phyloP scores from a whole-genome alignment of 345 rosid genomes.

The Populus nigra region DNA sequence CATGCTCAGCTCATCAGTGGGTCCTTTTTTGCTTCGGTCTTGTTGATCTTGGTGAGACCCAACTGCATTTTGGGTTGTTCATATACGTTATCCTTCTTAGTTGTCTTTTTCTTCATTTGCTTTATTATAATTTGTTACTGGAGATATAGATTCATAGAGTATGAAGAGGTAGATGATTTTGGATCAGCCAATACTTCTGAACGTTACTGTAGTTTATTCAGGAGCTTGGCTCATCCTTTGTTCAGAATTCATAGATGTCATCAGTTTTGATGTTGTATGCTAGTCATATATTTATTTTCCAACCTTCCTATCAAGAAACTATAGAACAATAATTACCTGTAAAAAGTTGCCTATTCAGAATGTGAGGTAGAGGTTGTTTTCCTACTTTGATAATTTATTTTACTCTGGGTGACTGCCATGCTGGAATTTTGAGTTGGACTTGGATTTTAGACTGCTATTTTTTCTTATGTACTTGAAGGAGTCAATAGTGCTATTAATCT shows the following conservation, averaged over 20 bases:
- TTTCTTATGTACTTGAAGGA: not conserved
- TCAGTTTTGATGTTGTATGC: conserved; percentile 40
- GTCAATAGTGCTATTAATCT: not conserved
- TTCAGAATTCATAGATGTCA: conserved; percentile 24
- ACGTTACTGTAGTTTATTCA: conserved; percentile 13
- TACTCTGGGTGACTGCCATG: not conserved
- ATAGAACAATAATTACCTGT: conserved; percentile 15
- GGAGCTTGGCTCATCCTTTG: conserved; percentile 21
- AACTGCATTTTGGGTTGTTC: conserved; percentile 24
- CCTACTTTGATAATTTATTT: not conserved
- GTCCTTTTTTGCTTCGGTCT: conserved; percentile 71
- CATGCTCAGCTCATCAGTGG: conserved; percentile 77
- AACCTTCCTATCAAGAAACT: not conserved
- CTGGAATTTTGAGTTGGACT: not conserved
- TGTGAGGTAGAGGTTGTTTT: not conserved
- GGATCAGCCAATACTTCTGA: conserved; percentile 20
- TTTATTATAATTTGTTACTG: conserved; percentile 10
- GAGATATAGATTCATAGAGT: conserved; percentile 36
- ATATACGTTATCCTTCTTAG: conserved; percentile 18
- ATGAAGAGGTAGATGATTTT: conserved; percentile 32
- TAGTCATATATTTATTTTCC: conserved; percentile 5
- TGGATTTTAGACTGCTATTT: not conserved
- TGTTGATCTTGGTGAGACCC: conserved; percentile 42
- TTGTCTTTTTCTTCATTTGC: conserved; percentile 4
- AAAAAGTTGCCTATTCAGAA: conserved; percentile 14